phyloP scores from a whole-genome alignment of 768 basidiomycete genomes.

The Hirschioporus abietinus region DNA sequence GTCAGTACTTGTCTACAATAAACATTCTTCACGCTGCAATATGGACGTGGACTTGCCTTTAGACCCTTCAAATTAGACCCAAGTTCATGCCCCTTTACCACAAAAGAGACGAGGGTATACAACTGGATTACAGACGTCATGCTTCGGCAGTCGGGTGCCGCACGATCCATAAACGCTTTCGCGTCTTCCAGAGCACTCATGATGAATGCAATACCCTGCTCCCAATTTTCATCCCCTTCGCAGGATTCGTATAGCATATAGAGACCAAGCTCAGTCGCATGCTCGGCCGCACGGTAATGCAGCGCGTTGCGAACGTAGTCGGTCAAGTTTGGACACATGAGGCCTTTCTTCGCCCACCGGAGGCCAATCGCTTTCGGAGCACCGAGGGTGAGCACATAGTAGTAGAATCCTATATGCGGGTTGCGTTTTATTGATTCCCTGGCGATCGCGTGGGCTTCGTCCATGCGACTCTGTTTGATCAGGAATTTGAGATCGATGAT shows the following conservation, averaged over 20 bases:
- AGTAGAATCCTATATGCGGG: constrained; percentile 57
- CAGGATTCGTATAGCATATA: not conserved
- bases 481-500: constrained; percentile 59
- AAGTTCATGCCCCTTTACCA: constrained; percentile 45
- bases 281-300: constrained; percentile 57
- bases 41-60: constrained; percentile 30
- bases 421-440: constrained; percentile 45
- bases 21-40: not conserved
- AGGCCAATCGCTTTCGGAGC: constrained; percentile 46
- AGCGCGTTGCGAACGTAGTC: constrained; percentile 53
- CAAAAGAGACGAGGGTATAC: constrained; percentile 49
- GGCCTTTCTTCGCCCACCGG: constrained; percentile 58
- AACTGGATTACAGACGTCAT: constrained; percentile 57
- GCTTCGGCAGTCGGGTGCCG: constrained; percentile 58
- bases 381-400: constrained; percentile 53
- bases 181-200: constrained; percentile 57
- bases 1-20: constrained; percentile 3
- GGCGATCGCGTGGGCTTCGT: constrained; percentile 44
- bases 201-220: constrained; percentile 57
- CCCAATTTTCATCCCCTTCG: constrained; percentile 34
- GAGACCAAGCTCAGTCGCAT: constrained; percentile 54
- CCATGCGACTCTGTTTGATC: constrained; percentile 44
- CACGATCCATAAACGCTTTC: constrained; percentile 45
- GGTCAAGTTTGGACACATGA: constrained; percentile 49
- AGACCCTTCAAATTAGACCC: constrained; percentile 46